phyloP scores from a whole-genome alignment of 2,329 filamentous ascomycete genomes.

The Thielaviopsis cerberus region DNA sequence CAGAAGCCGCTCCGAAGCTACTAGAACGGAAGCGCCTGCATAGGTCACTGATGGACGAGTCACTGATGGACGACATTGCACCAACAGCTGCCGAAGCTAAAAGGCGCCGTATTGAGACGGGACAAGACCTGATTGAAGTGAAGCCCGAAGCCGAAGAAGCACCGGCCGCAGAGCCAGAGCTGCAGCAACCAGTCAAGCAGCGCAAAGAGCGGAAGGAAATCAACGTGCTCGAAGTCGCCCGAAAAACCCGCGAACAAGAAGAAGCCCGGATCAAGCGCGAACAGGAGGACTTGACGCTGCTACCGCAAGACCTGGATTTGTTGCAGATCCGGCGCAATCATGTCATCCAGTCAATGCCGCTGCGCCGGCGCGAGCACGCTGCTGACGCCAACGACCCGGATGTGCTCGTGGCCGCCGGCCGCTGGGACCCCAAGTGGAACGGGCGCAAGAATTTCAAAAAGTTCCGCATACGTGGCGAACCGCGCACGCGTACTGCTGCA shows the following conservation, averaged over 20 bases:
- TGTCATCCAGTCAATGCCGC: constrained; percentile 57
- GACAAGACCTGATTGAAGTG: constrained; percentile 24
- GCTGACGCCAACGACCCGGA: constrained; percentile 21
- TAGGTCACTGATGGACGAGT: constrained; percentile 26
- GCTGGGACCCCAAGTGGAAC: constrained; percentile 84
- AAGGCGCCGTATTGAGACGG: constrained; percentile 48
- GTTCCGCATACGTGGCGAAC: constrained; percentile 46
- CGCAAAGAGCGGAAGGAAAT: constrained; percentile 40
- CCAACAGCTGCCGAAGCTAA: constrained; percentile 65
- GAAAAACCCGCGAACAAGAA: constrained; percentile 42
- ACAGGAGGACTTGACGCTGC: constrained; percentile 32
- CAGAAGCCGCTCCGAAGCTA: constrained; percentile 4
- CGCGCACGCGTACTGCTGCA: constrained; percentile 23
- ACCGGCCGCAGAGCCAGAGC: constrained; percentile 11
- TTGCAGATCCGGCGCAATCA: constrained; percentile 54
- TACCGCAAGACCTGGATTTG: constrained; percentile 48
- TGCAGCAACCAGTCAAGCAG: constrained; percentile 21
- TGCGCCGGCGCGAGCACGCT: constrained; percentile 26
- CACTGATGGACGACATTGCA: constrained; percentile 50
- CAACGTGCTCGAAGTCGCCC: constrained; percentile 50
- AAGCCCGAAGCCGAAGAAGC: constrained; percentile 18
- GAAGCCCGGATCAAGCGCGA: constrained; percentile 42
- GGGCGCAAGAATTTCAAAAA: constrained; percentile 91
- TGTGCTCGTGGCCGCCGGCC: constrained; percentile 31
- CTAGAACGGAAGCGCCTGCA: constrained; percentile 26